Evolutionary conservation across 108 stramenopile genomes (phyloP), one percentile per base, ranked within the genome.

Genomic region (Nitzschia sp.): DNA sequence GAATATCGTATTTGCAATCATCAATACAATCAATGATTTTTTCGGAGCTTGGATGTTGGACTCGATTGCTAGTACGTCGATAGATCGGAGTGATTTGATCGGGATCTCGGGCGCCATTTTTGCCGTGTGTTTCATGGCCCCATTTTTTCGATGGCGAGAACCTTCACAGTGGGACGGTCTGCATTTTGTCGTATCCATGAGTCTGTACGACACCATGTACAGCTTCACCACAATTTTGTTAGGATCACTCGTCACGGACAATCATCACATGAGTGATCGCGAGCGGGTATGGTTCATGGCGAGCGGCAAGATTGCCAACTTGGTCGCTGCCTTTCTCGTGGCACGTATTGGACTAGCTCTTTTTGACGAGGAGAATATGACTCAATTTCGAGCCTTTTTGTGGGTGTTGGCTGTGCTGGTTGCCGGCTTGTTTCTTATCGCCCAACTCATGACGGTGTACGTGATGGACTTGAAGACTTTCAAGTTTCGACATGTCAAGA

Each of bases 261-360:
- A 82, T 63, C 77, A 82, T 55, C 57, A 55, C 41, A 63, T 82
- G 81, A 73, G 34, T 30, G 81, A 82, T 45, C 32, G 26, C 19
- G 75, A 78, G n/a, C 68, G 81, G 46, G 65, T 82, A n/a, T 55
- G 60, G 34, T 66, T 78, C 59, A 71, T 77, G 81, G 73, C 77
- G 11, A 60, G 55, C 25, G 72, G 81, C 17, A 68, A 73, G 29
- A 48, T 78, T 53, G 58, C 53, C 23, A 82, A 73, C 62, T 56
- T 82, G 21, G 27, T 78, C 2, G 74, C 71, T 15, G 26, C 70
- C 5, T 78, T 82, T 52, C 21, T 68, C 15, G 81, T 78, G 17
- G 77, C 71, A 8, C 45, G 69, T 9, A 71, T 75, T 33, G 73
- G 73, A 9, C 45, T 82, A 28, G 77, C 58, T 29, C 23, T 82